Conservation (phyloP, 2,329 filamentous ascomycete species). For the Colletotrichum incanum region DNA sequence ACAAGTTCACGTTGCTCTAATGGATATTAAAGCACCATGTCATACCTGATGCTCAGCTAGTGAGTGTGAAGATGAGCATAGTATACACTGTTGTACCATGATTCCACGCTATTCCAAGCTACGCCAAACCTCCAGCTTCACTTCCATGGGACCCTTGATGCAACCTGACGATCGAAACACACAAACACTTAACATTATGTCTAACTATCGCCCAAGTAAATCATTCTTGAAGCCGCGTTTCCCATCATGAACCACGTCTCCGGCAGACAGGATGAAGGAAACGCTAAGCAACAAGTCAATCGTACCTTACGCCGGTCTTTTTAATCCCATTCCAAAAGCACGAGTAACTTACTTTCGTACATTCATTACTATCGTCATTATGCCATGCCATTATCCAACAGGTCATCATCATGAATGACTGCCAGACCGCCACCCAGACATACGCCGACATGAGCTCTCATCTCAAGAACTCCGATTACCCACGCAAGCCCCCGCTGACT, state of each 20-base stretch:
- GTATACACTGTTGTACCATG: not conserved
- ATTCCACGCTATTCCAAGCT: not conserved
- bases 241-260: constrained; percentile 16
- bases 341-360: constrained; percentile 39
- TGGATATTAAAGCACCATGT: not conserved
- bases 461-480: constrained; percentile 14
- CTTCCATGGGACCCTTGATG: not conserved
- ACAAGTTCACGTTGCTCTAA: not conserved
- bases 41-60: not conserved
- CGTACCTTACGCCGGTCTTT: constrained; percentile 11
- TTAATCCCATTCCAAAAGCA: constrained; percentile 35
- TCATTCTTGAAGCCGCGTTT: constrained; percentile 31
- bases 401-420: constrained; percentile 36
- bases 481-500: constrained; percentile 4
- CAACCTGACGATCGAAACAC: not conserved
- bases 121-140: not conserved
- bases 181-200: constrained; percentile 40
- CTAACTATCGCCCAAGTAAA: constrained; percentile 34
- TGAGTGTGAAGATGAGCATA: not conserved
- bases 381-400: constrained; percentile 40
- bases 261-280: constrained; percentile 17
- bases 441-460: constrained; percentile 30
- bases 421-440: constrained; percentile 35
- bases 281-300: constrained; percentile 12
- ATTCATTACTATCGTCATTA: constrained; percentile 44